Evolutionary conservation across 2,329 filamentous ascomycete species (phyloP).

Genomic region (Lithohypha guttulata): DNA sequence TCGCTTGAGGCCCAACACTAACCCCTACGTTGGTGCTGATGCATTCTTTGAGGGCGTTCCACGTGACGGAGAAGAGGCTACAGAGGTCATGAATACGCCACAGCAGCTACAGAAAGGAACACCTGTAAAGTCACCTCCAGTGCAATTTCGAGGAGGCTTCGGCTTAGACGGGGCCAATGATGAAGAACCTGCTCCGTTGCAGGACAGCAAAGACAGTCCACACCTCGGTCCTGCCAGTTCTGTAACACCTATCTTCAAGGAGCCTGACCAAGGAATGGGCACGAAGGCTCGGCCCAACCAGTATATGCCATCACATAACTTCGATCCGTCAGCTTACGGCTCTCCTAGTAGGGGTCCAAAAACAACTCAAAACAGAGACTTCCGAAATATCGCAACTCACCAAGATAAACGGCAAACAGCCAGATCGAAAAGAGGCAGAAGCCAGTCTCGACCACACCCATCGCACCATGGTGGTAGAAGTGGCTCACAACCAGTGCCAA

Average conservation of each 20-base stretch:
- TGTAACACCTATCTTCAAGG: no score
- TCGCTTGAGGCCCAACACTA: neutral
- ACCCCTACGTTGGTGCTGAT: neutral
- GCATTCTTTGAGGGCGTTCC: conserved; percentile 2
- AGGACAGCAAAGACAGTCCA: no score
- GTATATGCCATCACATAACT: neutral
- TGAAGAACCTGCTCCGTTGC: neutral
- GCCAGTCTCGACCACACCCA: no score
- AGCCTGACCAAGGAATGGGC: no score
- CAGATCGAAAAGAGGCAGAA: no score
- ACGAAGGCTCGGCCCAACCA: no score
- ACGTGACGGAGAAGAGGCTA: neutral
- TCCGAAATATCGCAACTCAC: neutral
- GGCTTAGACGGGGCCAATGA: conserved; percentile 1
- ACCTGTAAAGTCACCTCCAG: neutral
- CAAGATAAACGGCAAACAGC: no score
- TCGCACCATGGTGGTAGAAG: no score
- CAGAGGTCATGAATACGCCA: neutral
- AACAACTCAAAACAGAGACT: neutral
- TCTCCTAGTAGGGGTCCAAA: neutral
- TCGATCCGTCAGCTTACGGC: neutral
- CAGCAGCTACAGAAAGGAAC: neutral
- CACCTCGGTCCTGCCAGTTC: no score
- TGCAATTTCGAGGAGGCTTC: neutral
- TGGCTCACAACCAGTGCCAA: no score